phyloP scores from a whole-genome alignment of 768 basidiomycete species.

The Mycena olivaceomarginata region DNA sequence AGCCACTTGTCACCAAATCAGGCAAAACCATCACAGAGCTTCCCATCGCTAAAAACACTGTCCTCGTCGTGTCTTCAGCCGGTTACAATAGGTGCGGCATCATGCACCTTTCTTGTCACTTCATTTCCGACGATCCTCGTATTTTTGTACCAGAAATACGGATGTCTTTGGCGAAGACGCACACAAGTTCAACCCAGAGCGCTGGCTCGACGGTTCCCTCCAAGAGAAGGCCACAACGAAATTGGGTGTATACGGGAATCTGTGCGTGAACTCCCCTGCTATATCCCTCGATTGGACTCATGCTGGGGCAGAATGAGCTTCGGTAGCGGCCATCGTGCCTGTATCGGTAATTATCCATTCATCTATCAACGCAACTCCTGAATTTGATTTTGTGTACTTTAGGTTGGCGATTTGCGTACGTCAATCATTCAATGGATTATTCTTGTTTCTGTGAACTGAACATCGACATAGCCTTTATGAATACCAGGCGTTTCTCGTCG shows the following conservation, averaged over 20 bases:
- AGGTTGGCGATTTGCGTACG: constrained; percentile 68
- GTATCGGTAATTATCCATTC: constrained; percentile 52
- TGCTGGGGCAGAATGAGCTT: constrained; percentile 62
- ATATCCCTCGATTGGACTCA: neutral
- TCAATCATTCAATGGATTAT: neutral
- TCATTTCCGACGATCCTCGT: neutral
- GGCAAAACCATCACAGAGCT: constrained; percentile 66
- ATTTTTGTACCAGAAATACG: constrained; percentile 57
- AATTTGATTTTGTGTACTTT: neutral
- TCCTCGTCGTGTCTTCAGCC: constrained; percentile 71
- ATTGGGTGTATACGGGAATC: constrained; percentile 68
- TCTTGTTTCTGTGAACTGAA: neutral
- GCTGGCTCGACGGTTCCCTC: constrained; percentile 66
- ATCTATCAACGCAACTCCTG: neutral
- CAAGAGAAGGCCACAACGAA: constrained; percentile 57
- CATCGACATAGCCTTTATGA: constrained; percentile 61
- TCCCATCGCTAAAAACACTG: constrained; percentile 70
- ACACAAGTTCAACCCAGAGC: constrained; percentile 71
- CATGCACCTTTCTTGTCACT: neutral
- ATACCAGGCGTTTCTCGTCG: constrained; percentile 74
- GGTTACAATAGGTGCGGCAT: constrained; percentile 68
- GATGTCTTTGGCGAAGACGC: constrained; percentile 76
- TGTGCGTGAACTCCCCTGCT: constrained; percentile 56
- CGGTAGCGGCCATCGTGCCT: constrained; percentile 67
- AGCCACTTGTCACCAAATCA: constrained; percentile 66